Conservation (phyloP, 2,329 filamentous ascomycete genomes). For the Diplodia mutila region DNA sequence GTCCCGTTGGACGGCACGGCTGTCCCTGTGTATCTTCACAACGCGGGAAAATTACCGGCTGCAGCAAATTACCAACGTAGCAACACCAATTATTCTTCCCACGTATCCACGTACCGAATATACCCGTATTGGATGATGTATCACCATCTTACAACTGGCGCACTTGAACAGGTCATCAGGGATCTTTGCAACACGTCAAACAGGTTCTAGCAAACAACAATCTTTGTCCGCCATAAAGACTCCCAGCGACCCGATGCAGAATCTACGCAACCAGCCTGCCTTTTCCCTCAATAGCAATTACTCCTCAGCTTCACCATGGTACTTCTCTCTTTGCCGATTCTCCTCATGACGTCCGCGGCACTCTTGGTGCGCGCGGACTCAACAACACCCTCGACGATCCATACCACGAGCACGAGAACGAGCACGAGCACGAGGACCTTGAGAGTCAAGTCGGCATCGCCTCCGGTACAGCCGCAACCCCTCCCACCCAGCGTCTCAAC, state of each 20-base stretch:
- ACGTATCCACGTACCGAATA: neutral
- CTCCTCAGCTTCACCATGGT: neutral
- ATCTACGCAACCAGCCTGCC: neutral
- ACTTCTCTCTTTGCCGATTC: neutral
- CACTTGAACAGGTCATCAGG: neutral
- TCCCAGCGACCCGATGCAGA: neutral
- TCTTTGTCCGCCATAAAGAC: neutral
- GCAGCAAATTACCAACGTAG: neutral
- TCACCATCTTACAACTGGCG: neutral
- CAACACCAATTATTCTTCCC: neutral
- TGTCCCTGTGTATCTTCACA: slow-evolving; percentile 4
- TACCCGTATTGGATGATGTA: neutral
- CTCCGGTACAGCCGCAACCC: neutral
- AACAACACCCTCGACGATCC: neutral
- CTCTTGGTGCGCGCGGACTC: neutral
- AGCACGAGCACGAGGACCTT: slow-evolving; percentile 3
- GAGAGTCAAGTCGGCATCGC: neutral
- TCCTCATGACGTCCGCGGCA: neutral
- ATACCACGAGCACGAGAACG: neutral
- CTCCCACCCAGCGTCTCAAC: neutral
- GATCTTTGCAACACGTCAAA: neutral
- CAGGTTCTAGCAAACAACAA: slow-evolving; percentile 3
- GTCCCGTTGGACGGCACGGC: neutral
- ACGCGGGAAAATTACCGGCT: neutral
- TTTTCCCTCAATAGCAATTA: neutral